Base-by-base conservation (phyloP, 75 land plant genomes). In the Chamaecyparis obtusa region DNA sequence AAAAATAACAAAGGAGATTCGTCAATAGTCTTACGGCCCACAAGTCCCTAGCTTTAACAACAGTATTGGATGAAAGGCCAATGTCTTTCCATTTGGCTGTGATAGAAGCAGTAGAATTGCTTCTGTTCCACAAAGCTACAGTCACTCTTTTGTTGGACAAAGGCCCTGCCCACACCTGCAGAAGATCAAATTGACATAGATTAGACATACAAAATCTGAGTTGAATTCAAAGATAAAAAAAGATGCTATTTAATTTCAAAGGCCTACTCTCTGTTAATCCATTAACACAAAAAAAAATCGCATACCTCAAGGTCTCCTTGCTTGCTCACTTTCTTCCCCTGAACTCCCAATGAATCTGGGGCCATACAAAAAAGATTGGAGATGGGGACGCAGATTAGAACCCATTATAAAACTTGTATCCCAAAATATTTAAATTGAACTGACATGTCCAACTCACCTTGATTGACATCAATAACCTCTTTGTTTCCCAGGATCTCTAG, bases 161-260 rank as follows among this genome's bases (percentile, higher is more conserved):
- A 39, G 95, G 96, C 16, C 98, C 98, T 0, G 96, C 94, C 98
- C 98, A 96, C 1, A 96, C 94, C 97, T 96, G 60, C 86, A 86
- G 15, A 14, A 55, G 10, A 37, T 39, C 41, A 21, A 41, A 36
- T 24, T 9, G 4, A 51, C 11, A 19, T 9, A 46, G 17, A 24
- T 48, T 54, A 48, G 0, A 27, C 21, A n/a, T 15, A 46, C 36
- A 79, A 10, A 76, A 32, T 17, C 48, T 11, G 79, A 43, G 9
- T 17, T 4, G 19, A 32, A 24, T 76, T 37, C 43, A 13, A 14
- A 0, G 9, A 1, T n/a, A 15, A 13, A 54, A 35, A 5, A 4
- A 4, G 7, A 46, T 51, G 16, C 69, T 32, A 39, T 19, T 5
- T 11, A 46, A 48, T 27, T 37, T 35, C 46, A 81, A 0, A 82